These are phyloP conservation scores for Austroboletus novae-zelandiae DNA, from an alignment of 1,284 basidiomycete genomes.

Conservation along the genomic window DNA sequence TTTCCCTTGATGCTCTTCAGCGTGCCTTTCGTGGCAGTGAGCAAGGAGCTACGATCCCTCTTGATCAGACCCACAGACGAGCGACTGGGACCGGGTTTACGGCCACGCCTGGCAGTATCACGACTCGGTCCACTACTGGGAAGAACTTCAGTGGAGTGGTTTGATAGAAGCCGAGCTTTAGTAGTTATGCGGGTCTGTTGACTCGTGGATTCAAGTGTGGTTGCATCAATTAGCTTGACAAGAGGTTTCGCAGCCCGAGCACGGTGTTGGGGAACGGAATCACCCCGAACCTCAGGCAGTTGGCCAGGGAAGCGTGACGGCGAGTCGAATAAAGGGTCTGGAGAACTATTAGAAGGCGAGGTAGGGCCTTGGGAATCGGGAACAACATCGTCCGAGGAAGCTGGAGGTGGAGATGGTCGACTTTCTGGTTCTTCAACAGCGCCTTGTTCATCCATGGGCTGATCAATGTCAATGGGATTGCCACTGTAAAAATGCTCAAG, in stretches of 20 bases:
- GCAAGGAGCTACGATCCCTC: slow-evolving; percentile 44
- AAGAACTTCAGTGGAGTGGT: slow-evolving; percentile 5
- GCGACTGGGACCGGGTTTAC: slow-evolving; percentile 48
- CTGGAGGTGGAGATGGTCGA: slow-evolving; percentile 2
- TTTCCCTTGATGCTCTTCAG: slow-evolving; percentile 48
- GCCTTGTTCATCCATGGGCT: slow-evolving; percentile 17
- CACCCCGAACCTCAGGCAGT: slow-evolving; percentile 5
- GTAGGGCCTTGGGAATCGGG: slow-evolving; percentile 4
- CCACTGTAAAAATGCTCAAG: slow-evolving; percentile 32
- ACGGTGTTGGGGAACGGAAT: slow-evolving; percentile 36
- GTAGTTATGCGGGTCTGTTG: slow-evolving; percentile 41
- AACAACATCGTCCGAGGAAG: neutral
- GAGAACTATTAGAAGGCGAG: slow-evolving; percentile 15
- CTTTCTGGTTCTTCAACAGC: neutral
- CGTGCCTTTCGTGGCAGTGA: slow-evolving; percentile 47
- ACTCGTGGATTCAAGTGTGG: slow-evolving; percentile 19
- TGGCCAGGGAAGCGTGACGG: slow-evolving; percentile 10
- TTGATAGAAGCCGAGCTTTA: slow-evolving; percentile 42
- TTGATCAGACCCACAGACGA: slow-evolving; percentile 39
- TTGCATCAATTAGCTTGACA: slow-evolving; percentile 48
- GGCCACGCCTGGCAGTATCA: slow-evolving; percentile 13
- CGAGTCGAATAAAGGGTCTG: slow-evolving; percentile 34
- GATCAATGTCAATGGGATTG: slow-evolving; percentile 32
- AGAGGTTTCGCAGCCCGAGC: slow-evolving; percentile 48
- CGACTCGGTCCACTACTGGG: slow-evolving; percentile 12